Percentiles rank a stretch among this genome's conserved stretches.
Evolutionary conservation across 2,329 filamentous ascomycete species (phyloP).

Genomic region (Leptographium wingfieldii): DNA sequence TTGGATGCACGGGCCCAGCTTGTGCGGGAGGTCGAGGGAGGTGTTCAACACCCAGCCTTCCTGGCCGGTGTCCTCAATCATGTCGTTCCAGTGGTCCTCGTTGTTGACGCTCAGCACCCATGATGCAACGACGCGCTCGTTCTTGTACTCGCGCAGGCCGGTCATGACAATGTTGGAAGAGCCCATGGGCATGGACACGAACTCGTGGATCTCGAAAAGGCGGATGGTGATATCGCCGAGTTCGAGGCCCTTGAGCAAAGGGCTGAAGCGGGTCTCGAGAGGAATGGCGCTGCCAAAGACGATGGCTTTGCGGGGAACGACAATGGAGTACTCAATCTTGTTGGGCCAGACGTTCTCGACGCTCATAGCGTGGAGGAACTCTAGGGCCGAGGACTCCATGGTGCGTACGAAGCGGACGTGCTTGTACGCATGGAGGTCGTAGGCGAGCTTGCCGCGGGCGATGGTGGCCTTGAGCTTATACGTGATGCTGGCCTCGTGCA

Average conservation of each 20-base stretch:
- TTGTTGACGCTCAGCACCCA: conserved; percentile 44
- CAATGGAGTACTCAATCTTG: conserved; percentile 92
- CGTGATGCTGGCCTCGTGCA: conserved; percentile 73
- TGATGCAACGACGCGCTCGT: conserved; percentile 48
- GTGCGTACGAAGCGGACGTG: conserved; percentile 68
- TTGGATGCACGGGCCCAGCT: conserved; percentile 71
- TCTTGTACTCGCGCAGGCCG: conserved; percentile 44
- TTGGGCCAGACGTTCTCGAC: conserved; percentile 97
- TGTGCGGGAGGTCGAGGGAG: conserved; percentile 62
- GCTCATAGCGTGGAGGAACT: conserved; percentile 78
- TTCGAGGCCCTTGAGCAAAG: conserved; percentile 75
- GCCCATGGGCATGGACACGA: conserved; percentile 22
- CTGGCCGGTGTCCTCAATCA: conserved; percentile 55
- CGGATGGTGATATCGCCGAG: conserved; percentile 74
- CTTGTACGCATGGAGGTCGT: conserved; percentile 73
- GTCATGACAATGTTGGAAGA: conserved; percentile 31
- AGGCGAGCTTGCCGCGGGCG: conserved; percentile 73
- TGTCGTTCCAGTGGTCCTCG: conserved; percentile 54
- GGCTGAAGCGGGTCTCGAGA: conserved; percentile 76
- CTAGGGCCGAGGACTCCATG: conserved; percentile 60
- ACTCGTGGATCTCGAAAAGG: conserved; percentile 67
- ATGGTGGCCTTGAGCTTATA: conserved; percentile 89
- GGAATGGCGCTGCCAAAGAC: conserved; percentile 82
- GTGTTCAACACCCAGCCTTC: conserved; percentile 52
- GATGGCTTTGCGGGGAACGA: conserved; percentile 85